Evolutionary conservation across 306 rosid species (phyloP), one percentile per base, ranked within the genome.

Genomic region (Vigna nakashimae): DNA sequence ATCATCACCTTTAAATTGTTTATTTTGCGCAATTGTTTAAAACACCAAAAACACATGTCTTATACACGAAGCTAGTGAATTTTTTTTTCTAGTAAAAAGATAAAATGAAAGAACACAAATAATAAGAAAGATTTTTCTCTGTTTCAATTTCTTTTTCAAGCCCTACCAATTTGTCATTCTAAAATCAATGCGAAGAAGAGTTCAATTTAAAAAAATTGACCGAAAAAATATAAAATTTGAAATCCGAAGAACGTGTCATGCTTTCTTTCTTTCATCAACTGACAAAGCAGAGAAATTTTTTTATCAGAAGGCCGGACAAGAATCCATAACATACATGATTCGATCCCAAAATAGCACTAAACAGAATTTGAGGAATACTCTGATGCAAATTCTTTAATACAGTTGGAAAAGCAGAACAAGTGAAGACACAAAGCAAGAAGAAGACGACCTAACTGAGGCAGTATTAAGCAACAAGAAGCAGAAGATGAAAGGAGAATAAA

Each of bases 321-420:
- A 66, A 43, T 66, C 52, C 56, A 67, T 6, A 45, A 14, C 22
- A 45, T 20, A 12, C 56, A 45, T 24, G 58, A 26, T 49, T 69
- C 28, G 2, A 28, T 16, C 60, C 24, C 45, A 49, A 69, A 49
- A 48, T 42, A 26, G 57, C 4, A n/a, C 2, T n/a, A 69, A 58
- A 57, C 68, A 43, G 28, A 57, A 57, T 34, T 14, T 73, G 57
- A 56, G 5, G 15, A 38, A 30, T 45, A 15, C 8, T 43, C 13
- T 2, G 26, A 68, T 0, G 46, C 62, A 50, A 70, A 70, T 72
- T 72, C 55, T 36, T 28, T n/a, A 45, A 59, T 45, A 45, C 6
- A 12, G 50, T 45, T 45, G 30, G 22, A 5, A 45, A 42, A 42
- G 13, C 58, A 48, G 34, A 72, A 4, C 0, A 14, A 75, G 42